phyloP scores from a whole-genome alignment of 169 alveolate species.

The Toxoplasma gondii region DNA sequence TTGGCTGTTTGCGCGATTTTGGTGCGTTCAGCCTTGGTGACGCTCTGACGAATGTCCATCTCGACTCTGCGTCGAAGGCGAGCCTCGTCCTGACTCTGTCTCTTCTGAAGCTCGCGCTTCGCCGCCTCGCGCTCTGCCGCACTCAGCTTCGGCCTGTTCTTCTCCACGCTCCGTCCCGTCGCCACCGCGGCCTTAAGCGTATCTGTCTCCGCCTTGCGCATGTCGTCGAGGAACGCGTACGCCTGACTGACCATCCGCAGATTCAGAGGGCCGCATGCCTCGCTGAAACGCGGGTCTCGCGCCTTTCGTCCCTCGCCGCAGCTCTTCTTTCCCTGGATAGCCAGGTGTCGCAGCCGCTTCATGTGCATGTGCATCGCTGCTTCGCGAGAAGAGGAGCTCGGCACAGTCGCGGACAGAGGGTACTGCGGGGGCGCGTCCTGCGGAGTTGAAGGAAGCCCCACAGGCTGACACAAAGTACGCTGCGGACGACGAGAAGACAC shows the following conservation, averaged over 20 bases:
- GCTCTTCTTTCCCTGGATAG: not conserved
- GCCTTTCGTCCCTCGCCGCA: not conserved
- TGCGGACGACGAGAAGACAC: slow-evolving; percentile 20
- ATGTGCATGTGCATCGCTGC: slow-evolving; percentile 4
- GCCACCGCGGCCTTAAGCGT: slow-evolving; percentile 40
- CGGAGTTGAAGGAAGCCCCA: not conserved
- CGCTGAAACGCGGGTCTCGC: slow-evolving; percentile 60
- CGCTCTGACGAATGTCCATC: not conserved
- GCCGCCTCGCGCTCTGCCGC: slow-evolving; percentile 40
- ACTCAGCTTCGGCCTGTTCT: not conserved
- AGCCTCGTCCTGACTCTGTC: slow-evolving; percentile 35
- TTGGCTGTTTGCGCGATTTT: slow-evolving; percentile 39
- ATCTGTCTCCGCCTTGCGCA: slow-evolving; percentile 44
- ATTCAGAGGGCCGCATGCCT: slow-evolving; percentile 51
- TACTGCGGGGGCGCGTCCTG: not conserved
- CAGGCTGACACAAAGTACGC: not conserved
- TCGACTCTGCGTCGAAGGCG: slow-evolving; percentile 39
- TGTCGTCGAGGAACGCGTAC: slow-evolving; percentile 57
- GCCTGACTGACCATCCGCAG: slow-evolving; percentile 29
- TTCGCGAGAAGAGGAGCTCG: not conserved
- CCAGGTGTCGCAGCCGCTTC: not conserved
- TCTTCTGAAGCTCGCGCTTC: slow-evolving; percentile 10
- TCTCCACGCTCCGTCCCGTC: slow-evolving; percentile 47
- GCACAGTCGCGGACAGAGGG: not conserved
- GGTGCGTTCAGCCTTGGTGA: slow-evolving; percentile 1